Evolutionary conservation across 2,329 filamentous ascomycete species (phyloP), one percentile per base, ranked within the genome.

Genomic region (Penicillium janthinellum): DNA sequence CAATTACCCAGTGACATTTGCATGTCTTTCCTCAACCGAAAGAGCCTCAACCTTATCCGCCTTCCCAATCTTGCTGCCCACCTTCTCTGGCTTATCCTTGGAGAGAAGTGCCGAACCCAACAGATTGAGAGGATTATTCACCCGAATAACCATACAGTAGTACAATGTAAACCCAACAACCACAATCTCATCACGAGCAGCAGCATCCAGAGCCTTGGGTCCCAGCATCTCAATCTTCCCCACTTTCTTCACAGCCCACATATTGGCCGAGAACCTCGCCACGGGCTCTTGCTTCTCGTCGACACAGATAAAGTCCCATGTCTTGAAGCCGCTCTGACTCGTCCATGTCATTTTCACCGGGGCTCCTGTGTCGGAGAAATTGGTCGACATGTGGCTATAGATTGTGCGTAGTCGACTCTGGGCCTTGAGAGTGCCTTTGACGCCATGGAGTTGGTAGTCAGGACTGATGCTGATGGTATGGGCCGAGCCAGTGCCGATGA

Each of bases 221-320:
- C 65, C 69, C 54, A 71, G 51, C 41, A 72, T 62, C 47, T 71
- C 68, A 34, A 73, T 68, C 10, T 63, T 60, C 20, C 60, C 70
- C 10, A 69, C 34, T 31, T 71, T 70, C 51, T 66, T 68, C 20
- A 70, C 3, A 2, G 57, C 64, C 69, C 69, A 70, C 10, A 67
- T 45, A 41, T 70, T 68, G 39, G 62, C 63, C 17, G 67, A 64
- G 50, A 68, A 71, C 55, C 63, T 68, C 7, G 70, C 70, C 17
- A 73, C 64, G 5, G 71, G 67, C 31, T 60, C 56, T 54, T 68
- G 57, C 4, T 67, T 54, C 49, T 71, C 67, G 42, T 71, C 67
- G 14, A 67, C 48, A 51, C 69, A 72, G 47, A 73, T 57, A 60
- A 72, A 72, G 51, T 72, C 68, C 68, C 70, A 73, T 2, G 54